Percentiles rank a stretch among this genome's conserved stretches.
phyloP scores from a whole-genome alignment of 768 basidiomycete genomes.

The Lenzites betulinus region DNA sequence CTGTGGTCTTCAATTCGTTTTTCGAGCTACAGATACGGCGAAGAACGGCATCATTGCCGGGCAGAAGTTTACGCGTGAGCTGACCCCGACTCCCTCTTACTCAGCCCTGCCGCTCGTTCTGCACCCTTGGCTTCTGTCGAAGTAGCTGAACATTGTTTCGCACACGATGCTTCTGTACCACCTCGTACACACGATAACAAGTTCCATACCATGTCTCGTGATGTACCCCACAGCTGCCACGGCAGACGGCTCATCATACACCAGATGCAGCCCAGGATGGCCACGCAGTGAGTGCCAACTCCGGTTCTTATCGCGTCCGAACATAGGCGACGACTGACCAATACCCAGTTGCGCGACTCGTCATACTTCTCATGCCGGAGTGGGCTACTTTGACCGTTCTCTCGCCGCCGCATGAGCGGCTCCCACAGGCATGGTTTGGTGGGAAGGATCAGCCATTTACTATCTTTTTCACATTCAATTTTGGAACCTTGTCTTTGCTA shows the following conservation, averaged over 20 bases:
- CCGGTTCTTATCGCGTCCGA: slow-evolving; percentile 6
- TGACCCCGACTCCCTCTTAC: background rate
- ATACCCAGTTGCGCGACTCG: background rate
- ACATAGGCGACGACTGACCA: slow-evolving; percentile 5
- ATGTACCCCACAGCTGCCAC: background rate
- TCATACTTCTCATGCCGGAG: slow-evolving; percentile 2
- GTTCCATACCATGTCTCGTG: background rate
- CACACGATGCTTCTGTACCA: slow-evolving; percentile 3
- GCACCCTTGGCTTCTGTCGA: background rate
- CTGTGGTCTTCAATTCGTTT: background rate
- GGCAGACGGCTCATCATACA: background rate
- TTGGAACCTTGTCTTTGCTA: background rate
- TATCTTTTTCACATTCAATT: slow-evolving; percentile 6
- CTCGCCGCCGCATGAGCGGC: slow-evolving; percentile 16
- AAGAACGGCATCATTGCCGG: background rate
- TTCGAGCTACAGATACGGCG: background rate
- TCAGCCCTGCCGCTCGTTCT: background rate
- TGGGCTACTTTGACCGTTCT: slow-evolving; percentile 8
- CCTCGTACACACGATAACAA: slow-evolving; percentile 9
- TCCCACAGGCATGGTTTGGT: slow-evolving; percentile 9
- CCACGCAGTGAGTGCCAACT: slow-evolving; percentile 4
- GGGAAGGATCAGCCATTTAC: slow-evolving; percentile 5
- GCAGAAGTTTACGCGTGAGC: background rate
- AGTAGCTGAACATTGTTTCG: background rate
- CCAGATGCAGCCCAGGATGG: background rate